These are phyloP conservation scores for Pseudogymnoascus sp. DNA, from an alignment of 2,329 filamentous ascomycete species.

Conservation along the genomic window DNA sequence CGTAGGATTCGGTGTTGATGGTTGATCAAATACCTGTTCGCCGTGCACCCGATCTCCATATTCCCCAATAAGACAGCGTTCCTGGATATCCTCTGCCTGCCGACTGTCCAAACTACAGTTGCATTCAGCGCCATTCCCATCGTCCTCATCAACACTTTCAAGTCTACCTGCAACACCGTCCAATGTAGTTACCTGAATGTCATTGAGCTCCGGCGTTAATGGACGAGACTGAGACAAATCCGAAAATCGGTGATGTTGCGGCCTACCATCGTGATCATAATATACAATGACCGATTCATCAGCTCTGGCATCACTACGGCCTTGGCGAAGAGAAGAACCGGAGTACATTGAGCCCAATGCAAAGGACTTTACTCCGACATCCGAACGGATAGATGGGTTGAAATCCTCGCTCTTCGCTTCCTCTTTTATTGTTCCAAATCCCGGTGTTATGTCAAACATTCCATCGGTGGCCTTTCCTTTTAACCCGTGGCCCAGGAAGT, in stretches of 20 bases:
- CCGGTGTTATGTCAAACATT: not conserved
- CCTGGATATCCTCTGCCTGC: not conserved
- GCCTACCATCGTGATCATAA: constrained; percentile 19
- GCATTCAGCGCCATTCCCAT: not conserved
- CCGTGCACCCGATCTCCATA: not conserved
- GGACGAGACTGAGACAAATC: not conserved
- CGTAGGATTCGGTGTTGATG: not conserved
- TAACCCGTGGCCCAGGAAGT: not conserved
- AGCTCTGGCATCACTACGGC: constrained; percentile 14
- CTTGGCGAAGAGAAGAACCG: not conserved
- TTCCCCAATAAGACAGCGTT: not conserved
- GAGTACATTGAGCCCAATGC: not conserved
- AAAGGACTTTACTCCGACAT: constrained; percentile 1
- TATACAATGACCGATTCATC: constrained; percentile 21
- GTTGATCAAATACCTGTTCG: not conserved
- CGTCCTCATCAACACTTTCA: not conserved
- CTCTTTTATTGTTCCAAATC: not conserved
- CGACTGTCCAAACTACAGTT: not conserved
- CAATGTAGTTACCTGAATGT: not conserved
- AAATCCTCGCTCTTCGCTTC: not conserved
- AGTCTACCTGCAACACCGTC: not conserved
- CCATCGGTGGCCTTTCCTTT: not conserved
- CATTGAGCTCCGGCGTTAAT: not conserved
- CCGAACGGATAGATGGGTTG: not conserved
- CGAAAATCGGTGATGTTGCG: constrained; percentile 2